A percentile compares a stretch with the other conserved stretches of the same genome.
These are phyloP conservation scores for Fragilaria radians DNA, from an alignment of 108 stramenopile species.

Conservation along the genomic window DNA sequence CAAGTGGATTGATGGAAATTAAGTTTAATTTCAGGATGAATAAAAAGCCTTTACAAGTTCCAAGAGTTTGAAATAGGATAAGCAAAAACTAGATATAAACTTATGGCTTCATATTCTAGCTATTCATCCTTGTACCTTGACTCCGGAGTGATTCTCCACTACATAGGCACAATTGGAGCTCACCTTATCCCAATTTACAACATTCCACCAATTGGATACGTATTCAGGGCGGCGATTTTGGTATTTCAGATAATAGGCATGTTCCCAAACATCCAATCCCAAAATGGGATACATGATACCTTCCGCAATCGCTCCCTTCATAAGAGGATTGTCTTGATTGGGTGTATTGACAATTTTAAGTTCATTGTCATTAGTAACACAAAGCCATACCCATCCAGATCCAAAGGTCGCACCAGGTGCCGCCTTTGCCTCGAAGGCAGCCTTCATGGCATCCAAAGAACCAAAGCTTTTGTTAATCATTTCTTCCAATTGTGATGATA, in stretches of 20 bases:
- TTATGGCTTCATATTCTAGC: no score
- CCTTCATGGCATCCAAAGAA: constrained; percentile 86
- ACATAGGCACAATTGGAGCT: constrained; percentile 84
- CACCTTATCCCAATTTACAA: constrained; percentile 96
- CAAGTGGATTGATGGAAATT: no score
- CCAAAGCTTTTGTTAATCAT: constrained; percentile 87
- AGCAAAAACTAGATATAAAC: no score
- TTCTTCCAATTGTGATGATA: constrained; percentile 54
- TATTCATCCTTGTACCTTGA: constrained; percentile 10
- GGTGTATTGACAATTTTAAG: constrained; percentile 88
- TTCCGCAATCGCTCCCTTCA: constrained; percentile 83
- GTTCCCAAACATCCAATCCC: constrained; percentile 99
- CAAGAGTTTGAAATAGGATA: no score
- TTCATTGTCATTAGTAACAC: constrained; percentile 79
- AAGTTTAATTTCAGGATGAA: no score
- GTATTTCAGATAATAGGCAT: constrained; percentile 98
- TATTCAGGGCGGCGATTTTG: constrained; percentile 96
- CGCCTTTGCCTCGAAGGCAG: constrained; percentile 74
- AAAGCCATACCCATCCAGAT: constrained; percentile 94
- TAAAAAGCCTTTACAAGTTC: no score
- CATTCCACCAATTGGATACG: constrained; percentile 93
- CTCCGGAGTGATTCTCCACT: constrained; percentile 74
- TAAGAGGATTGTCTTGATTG: constrained; percentile 96
- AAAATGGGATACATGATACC: constrained; percentile 95
- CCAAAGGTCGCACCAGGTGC: constrained; percentile 96